Evolutionary conservation across 805 yeast species (phyloP).

Genomic region (Yarrowia deformans): DNA sequence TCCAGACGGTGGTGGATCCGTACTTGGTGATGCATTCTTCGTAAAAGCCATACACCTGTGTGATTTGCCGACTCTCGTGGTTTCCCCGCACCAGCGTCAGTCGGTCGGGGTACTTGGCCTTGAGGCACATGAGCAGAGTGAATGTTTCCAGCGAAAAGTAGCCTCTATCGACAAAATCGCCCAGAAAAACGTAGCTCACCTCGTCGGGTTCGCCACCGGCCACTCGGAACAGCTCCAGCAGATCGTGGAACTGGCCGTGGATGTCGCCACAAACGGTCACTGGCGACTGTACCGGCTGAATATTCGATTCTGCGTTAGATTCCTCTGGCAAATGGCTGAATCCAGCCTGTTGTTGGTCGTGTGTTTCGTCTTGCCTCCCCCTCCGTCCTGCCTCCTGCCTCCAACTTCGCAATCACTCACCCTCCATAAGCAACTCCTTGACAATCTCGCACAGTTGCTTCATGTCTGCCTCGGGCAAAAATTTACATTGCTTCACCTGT

Average conservation of each 20-base stretch:
- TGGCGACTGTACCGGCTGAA: constrained; percentile 91
- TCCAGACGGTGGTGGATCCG: constrained; percentile 95
- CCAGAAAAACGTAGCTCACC: constrained; percentile 83
- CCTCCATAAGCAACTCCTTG: constrained; percentile 90
- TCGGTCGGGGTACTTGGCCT: constrained; percentile 83
- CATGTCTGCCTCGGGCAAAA: constrained; percentile 91
- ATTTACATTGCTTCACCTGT: constrained; percentile 86
- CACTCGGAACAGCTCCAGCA: constrained; percentile 85
- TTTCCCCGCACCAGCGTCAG: constrained; percentile 96
- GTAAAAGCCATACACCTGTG: constrained; percentile 98
- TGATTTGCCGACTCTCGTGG: constrained; percentile 95
- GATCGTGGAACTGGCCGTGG: constrained; percentile 97
- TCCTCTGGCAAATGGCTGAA: too few relatives aligned
- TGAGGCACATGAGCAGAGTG: constrained; percentile 89
- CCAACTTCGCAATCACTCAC: constrained; percentile 29
- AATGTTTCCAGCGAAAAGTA: constrained; percentile 93
- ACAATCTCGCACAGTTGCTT: constrained; percentile 95
- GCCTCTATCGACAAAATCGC: constrained; percentile 98
- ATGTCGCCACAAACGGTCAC: constrained; percentile 96
- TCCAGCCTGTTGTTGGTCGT: too few relatives aligned
- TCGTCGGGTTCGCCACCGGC: constrained; percentile 92
- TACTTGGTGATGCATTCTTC: constrained; percentile 94
- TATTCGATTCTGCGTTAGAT: constrained; percentile 68
- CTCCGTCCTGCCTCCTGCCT: too few relatives aligned
- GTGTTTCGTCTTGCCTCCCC: too few relatives aligned